phyloP scores from a whole-genome alignment of 2,329 filamentous ascomycete species.

The Rhynchosporium secalis region DNA sequence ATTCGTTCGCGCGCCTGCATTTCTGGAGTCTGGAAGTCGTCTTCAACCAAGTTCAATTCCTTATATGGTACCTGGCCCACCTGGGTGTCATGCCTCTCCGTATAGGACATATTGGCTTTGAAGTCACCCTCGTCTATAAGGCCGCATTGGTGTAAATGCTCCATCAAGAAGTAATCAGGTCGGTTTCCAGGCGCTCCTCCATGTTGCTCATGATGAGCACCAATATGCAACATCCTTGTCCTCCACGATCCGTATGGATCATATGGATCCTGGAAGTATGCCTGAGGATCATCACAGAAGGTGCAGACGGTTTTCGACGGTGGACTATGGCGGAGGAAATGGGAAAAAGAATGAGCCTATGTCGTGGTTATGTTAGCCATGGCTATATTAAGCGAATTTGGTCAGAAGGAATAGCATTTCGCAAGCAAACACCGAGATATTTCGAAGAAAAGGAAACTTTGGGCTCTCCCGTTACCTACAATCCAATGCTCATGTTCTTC shows the following conservation, averaged over 20 bases:
- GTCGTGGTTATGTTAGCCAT: too few species aligned
- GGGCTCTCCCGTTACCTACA: conserved; percentile 3
- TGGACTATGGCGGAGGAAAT: conserved; percentile 42
- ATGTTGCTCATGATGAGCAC: conserved; percentile 42
- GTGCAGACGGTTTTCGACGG: conserved; percentile 47
- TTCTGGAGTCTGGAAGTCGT: conserved; percentile 22
- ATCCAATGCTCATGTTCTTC: conserved; percentile 48
- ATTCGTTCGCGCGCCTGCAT: conserved; percentile 11
- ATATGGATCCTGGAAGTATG: conserved; percentile 13
- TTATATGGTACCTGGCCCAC: too few species aligned
- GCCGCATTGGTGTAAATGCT: conserved; percentile 40
- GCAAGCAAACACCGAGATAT: too few species aligned
- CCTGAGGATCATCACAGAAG: conserved; percentile 47
- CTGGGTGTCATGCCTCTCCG: conserved; percentile 24
- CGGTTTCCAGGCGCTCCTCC: conserved; percentile 34
- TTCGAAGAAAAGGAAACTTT: too few species aligned
- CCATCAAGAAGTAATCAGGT: conserved; percentile 46
- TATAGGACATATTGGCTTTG: conserved; percentile 14
- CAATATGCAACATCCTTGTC: conserved; percentile 52
- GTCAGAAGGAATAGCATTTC: too few species aligned
- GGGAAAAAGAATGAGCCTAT: conserved; percentile 42
- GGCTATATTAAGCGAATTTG: too few species aligned
- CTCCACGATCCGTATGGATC: conserved; percentile 29
- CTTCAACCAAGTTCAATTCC: conserved; percentile 14
- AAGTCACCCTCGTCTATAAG: conserved; percentile 38